A percentile compares a stretch with the other conserved stretches of the same genome.
These are phyloP conservation scores for Jackrogersella multiformis DNA, from an alignment of 495 filamentous ascomycete genomes.

Conservation along the genomic window DNA sequence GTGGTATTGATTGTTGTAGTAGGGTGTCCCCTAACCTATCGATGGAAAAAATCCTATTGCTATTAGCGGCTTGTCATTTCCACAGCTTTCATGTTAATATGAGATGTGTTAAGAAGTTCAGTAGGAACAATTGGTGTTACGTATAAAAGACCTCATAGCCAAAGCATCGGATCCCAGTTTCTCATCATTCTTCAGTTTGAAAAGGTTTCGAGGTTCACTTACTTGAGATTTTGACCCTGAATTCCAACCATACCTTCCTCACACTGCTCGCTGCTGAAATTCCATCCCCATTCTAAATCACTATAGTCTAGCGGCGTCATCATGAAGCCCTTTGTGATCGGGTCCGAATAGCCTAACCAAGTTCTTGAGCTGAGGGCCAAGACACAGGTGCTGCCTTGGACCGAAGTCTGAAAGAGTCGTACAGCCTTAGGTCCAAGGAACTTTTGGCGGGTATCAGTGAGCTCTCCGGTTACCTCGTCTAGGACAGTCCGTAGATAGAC, in stretches of 20 bases:
- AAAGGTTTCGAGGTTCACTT: slow-evolving; percentile 53
- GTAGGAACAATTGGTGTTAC: slow-evolving; percentile 65
- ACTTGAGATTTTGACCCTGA: slow-evolving; percentile 88
- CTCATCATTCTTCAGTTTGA: slow-evolving; percentile 70
- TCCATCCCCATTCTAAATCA: slow-evolving; percentile 93
- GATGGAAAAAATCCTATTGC: slow-evolving; percentile 84
- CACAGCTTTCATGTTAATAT: neutral
- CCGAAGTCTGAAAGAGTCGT: slow-evolving; percentile 84
- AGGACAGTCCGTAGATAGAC: slow-evolving; percentile 94
- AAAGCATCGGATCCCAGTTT: slow-evolving; percentile 59
- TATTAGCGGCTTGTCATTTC: slow-evolving; percentile 74
- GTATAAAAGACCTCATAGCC: slow-evolving; percentile 58
- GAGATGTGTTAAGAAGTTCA: slow-evolving; percentile 46
- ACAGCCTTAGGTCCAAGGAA: slow-evolving; percentile 91
- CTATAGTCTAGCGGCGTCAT: slow-evolving; percentile 89
- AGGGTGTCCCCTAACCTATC: slow-evolving; percentile 87
- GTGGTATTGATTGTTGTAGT: slow-evolving; percentile 84
- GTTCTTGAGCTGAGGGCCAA: slow-evolving; percentile 89
- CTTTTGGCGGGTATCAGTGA: slow-evolving; percentile 91
- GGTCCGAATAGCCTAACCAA: slow-evolving; percentile 91
- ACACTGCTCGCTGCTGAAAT: slow-evolving; percentile 93
- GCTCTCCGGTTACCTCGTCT: slow-evolving; percentile 92
- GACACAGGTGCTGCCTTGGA: slow-evolving; percentile 85
- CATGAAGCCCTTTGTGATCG: slow-evolving; percentile 83
- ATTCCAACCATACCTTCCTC: slow-evolving; percentile 96